A percentile compares a stretch with the other conserved stretches of the same genome.
Conservation (phyloP, 257 asterid genomes). For the Solanum pimpinellifolium region DNA sequence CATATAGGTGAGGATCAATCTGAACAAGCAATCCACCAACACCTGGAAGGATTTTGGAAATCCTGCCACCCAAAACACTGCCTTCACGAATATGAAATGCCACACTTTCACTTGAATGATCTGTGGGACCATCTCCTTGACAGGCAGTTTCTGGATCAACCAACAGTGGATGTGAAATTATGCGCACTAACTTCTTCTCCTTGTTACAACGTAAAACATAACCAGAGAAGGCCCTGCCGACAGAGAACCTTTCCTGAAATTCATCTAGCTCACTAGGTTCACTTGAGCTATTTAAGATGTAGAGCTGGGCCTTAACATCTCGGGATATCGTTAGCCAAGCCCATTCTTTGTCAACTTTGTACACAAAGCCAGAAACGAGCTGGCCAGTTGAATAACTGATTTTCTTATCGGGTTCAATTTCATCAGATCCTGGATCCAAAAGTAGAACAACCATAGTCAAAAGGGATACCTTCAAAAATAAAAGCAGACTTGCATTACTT, state of each 20-base stretch:
- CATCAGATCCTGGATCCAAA: constrained; percentile 39
- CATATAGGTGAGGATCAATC: constrained; percentile 54
- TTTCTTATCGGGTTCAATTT: constrained; percentile 23
- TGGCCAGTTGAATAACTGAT: constrained; percentile 53
- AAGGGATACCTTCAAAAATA: neutral
- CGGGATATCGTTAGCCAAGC: constrained; percentile 75
- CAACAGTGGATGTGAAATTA: constrained; percentile 35
- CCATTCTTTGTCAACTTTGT: constrained; percentile 74
- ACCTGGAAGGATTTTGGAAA: constrained; percentile 79
- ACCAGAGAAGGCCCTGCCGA: constrained; percentile 64
- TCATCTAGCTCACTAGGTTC: constrained; percentile 70
- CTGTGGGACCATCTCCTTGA: constrained; percentile 10
- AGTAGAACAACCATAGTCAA: constrained; percentile 3
- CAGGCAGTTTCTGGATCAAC: neutral
- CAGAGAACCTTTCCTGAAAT: constrained; percentile 54
- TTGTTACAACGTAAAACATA: constrained; percentile 38
- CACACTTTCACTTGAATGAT: constrained; percentile 7
- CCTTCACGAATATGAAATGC: constrained; percentile 50
- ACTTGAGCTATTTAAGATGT: constrained; percentile 65
- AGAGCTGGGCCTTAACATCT: constrained; percentile 55
- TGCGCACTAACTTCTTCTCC: constrained; percentile 70
- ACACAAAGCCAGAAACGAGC: constrained; percentile 65
- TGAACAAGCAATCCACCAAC: constrained; percentile 80
- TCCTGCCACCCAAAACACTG: constrained; percentile 64
- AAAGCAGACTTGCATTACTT: neutral